Conservation (phyloP, 495 filamentous ascomycete genomes). For the Wilcoxina mikolae region DNA sequence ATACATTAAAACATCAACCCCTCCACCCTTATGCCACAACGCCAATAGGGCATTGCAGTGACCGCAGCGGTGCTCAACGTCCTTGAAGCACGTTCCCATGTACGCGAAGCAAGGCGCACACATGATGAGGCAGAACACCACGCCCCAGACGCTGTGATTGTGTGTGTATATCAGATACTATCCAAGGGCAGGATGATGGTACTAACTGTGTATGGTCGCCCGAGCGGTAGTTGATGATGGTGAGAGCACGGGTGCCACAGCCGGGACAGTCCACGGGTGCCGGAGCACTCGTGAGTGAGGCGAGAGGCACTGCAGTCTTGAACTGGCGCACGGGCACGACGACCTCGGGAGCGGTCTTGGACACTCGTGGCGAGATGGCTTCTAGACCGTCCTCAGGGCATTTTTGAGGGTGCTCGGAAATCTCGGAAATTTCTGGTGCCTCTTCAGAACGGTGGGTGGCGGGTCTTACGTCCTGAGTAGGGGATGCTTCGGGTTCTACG, state of each 20-base stretch:
- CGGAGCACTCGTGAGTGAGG: background rate
- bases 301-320: conserved; percentile 3
- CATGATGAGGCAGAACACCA: conserved; percentile 1
- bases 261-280: conserved; percentile 20
- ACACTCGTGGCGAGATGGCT: no score
- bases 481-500: no score
- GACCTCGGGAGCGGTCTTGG: no score
- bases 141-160: conserved; percentile 11
- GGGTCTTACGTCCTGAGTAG: no score
- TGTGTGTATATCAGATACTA: background rate
- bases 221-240: background rate
- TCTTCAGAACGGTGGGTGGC: no score
- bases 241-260: conserved; percentile 10
- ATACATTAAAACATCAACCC: conserved; percentile 13
- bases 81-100: conserved; percentile 11
- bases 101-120: conserved; percentile 18
- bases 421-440: no score
- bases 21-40: conserved; percentile 19
- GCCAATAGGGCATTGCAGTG: conserved; percentile 10
- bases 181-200: background rate
- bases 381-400: no score
- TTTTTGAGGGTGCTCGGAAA: no score
- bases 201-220: conserved; percentile 18
- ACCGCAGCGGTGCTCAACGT: conserved; percentile 16
- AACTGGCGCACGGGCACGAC: no score